Base-by-base conservation (phyloP, 2,329 filamentous ascomycete species). In the Aspergillus hortae region DNA sequence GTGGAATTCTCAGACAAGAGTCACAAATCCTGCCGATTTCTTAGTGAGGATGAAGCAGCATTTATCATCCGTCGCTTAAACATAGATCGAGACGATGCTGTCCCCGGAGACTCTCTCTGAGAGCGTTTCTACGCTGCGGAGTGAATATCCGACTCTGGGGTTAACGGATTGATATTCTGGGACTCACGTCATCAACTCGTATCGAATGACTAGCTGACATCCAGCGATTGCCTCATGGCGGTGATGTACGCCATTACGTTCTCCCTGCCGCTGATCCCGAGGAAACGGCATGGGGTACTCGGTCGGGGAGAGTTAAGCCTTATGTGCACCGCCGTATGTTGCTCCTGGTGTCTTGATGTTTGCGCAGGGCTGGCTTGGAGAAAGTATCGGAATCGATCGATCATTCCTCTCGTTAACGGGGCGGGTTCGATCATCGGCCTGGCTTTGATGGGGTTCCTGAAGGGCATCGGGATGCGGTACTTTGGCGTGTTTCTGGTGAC, bases 201-300 rank as follows among this genome's bases (percentile, higher is more conserved):
- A 3, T 15, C 5, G 15, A 38, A 15, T n/a, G 35, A 38, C 6
- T n/a, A 6, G 2, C 15, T 38, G 14, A 38, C 35, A 12, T 7
- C 11, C 10, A 3, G 3, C 35, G 63, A 61, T 38, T 63, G 82
- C 69, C 82, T 82, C 2, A 90, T 88, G 1, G 88, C 87, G n/a
- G 80, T 81, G 4, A 80, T 80, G 6, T 92, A 94, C 65, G 84
- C 88, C 0, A 80, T 94, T 6, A 86, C 88, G 1, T 92, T 88
- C 69, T 92, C 92, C 65, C 72, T 92, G 4, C 88, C 89, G 11
- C 82, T 92, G 62, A 89, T 94, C 62, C 81, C 94, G 17, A 6
- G 63, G 65, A 10, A 57, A 70, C 27, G 78, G 78, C 30, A 81
- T 92, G 75, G 80, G 82, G 12, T 91, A 42, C 17, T 42, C 40